These are phyloP conservation scores for Fragaria nilgerrensis DNA, from an alignment of 306 rosid species.

Conservation along the genomic window DNA sequence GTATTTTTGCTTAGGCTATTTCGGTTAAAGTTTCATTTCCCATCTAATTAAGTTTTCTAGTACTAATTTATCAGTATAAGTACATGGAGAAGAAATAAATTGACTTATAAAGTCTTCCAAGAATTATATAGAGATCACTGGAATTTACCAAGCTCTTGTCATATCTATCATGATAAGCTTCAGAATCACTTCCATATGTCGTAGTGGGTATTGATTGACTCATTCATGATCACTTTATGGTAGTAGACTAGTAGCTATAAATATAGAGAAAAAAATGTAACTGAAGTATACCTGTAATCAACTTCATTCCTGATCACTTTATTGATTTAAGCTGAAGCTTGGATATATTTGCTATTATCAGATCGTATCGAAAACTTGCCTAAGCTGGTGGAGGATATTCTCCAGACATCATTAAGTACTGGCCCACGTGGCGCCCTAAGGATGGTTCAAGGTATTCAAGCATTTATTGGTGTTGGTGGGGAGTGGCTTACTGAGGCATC, in stretches of 20 bases:
- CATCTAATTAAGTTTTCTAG: not conserved
- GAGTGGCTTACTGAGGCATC: conserved; percentile 87
- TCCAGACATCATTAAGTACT: conserved; percentile 73
- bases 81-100: not conserved
- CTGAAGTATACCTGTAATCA: not conserved
- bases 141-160: not conserved
- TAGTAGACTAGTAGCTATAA: not conserved
- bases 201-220: not conserved
- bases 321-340: conserved; percentile 6
- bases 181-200: not conserved
- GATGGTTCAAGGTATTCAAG: conserved; percentile 89
- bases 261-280: not conserved
- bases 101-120: not conserved
- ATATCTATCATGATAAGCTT: not conserved
- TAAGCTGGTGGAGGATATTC: conserved; percentile 85
- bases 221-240: not conserved
- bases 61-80: not conserved
- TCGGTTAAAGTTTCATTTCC: not conserved
- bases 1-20: not conserved
- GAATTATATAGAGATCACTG: not conserved
- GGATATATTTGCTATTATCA: conserved; percentile 30
- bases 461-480: conserved; percentile 79
- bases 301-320: not conserved
- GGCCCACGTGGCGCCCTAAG: conserved; percentile 89
- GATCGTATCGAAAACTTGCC: conserved; percentile 72